Percentiles rank a stretch among this genome's conserved stretches.
Evolutionary conservation across 1,284 basidiomycete genomes (phyloP).

Genomic region (Mycosarcoma mackinlayi): DNA sequence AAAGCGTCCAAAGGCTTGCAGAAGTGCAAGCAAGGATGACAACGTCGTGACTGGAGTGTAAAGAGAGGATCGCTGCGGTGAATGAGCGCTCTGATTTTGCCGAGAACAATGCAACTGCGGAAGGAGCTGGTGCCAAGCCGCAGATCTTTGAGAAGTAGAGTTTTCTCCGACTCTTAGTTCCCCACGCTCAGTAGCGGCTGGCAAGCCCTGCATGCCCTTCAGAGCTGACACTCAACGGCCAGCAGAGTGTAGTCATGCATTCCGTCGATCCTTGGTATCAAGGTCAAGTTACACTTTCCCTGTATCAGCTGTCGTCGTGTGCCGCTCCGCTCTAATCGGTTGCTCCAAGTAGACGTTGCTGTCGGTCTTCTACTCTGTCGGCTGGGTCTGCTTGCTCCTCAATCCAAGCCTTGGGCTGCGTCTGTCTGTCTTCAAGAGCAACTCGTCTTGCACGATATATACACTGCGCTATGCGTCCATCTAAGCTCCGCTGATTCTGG

Average conservation of each 20-base stretch:
- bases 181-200: not conserved
- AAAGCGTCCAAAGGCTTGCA: not conserved
- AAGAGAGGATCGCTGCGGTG: not conserved
- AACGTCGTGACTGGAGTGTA: not conserved
- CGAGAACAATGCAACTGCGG: not conserved
- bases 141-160: not conserved
- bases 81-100: not conserved
- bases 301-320: not conserved
- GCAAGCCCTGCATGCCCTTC: too few species aligned
- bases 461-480: not conserved
- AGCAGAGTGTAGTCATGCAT: too few species aligned
- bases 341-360: constrained; percentile 13
- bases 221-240: too few species aligned
- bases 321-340: not conserved
- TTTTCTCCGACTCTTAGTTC: not conserved
- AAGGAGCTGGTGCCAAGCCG: constrained; percentile 1
- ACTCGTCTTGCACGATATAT: constrained; percentile 7
- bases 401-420: too few species aligned
- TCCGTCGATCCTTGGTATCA: not conserved
- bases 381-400: not conserved
- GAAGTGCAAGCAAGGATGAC: not conserved
- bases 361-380: not conserved
- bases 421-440: too few species aligned
- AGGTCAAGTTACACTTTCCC: not conserved
- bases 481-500: constrained; percentile 5